A percentile compares a stretch with the other conserved stretches of the same genome.
Conservation (phyloP, 345 rosid genomes). For the Murraya koenigii region DNA sequence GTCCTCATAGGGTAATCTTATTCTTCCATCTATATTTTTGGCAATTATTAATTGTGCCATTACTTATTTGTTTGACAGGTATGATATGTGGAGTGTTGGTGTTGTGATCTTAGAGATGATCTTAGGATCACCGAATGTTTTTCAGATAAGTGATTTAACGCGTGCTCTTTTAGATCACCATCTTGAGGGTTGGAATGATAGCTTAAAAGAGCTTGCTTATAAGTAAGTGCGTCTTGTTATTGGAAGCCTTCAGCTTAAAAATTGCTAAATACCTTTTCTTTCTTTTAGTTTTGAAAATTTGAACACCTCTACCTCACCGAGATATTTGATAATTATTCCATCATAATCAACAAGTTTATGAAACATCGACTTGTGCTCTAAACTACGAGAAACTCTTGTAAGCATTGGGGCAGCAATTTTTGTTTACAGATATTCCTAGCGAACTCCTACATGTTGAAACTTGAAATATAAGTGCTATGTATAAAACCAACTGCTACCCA, state of each 20-base stretch:
- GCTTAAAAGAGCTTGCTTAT: slow-evolving; percentile 83
- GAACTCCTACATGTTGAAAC: not conserved
- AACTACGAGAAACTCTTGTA: not conserved
- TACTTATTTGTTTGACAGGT: slow-evolving; percentile 38
- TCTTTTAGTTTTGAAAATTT: not conserved
- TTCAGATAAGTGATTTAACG: slow-evolving; percentile 65
- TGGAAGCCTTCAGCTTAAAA: not conserved
- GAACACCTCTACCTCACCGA: not conserved
- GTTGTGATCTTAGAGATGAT: slow-evolving; percentile 91
- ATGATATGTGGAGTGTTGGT: slow-evolving; percentile 97
- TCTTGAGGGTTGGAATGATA: slow-evolving; percentile 82
- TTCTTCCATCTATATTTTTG: not conserved
- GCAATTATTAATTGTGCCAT: not conserved
- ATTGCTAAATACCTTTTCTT: not conserved
- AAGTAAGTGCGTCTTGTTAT: slow-evolving; percentile 44
- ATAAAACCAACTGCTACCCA: not conserved
- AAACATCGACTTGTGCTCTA: not conserved
- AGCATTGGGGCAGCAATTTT: not conserved
- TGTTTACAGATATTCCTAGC: not conserved
- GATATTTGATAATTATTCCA: not conserved
- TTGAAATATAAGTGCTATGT: not conserved
- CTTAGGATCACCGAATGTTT: slow-evolving; percentile 85
- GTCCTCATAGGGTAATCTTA: not conserved
- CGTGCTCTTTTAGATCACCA: slow-evolving; percentile 79
- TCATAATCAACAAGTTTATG: not conserved